These are phyloP conservation scores for Salvia sclarea DNA, from an alignment of 305 asterid species.

Conservation along the genomic window DNA sequence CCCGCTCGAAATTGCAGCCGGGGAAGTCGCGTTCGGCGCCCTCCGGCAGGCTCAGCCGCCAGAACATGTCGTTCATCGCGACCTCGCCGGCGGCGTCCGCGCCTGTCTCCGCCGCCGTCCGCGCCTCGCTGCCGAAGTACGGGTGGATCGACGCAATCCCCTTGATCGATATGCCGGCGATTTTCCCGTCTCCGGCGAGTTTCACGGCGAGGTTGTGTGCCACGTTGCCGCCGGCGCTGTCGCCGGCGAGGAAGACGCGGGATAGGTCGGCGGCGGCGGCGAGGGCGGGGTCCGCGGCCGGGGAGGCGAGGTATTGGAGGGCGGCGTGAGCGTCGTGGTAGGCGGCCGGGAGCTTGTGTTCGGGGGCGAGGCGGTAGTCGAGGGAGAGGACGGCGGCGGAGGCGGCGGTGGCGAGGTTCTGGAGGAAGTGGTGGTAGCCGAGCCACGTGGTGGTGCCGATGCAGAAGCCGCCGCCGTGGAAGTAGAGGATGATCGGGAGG, in stretches of 20 bases:
- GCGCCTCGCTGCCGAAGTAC: conserved; percentile 58
- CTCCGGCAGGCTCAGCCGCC: conserved; percentile 73
- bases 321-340: conserved; percentile 59
- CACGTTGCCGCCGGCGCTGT: conserved; percentile 83
- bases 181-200: conserved; percentile 7
- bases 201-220: conserved; percentile 60
- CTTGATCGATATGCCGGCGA: conserved; percentile 32
- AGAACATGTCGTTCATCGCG: conserved; percentile 65
- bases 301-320: conserved; percentile 50
- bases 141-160: conserved; percentile 77
- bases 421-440: conserved; percentile 71
- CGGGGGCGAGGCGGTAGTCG: conserved; percentile 86
- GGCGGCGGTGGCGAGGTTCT: conserved; percentile 50
- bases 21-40: conserved; percentile 55
- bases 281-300: conserved; percentile 51
- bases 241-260: conserved; percentile 65
- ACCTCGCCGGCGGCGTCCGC: conserved; percentile 44
- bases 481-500: conserved; percentile 61
- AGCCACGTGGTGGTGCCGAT: conserved; percentile 80
- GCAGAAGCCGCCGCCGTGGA: conserved; percentile 93
- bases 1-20: conserved; percentile 60
- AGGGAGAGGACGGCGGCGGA: conserved; percentile 53
- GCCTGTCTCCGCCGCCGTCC: conserved; percentile 55
- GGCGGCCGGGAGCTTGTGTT: conserved; percentile 69
- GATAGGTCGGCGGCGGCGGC: conserved; percentile 45